These are phyloP conservation scores for Periconia sp. DNA, from an alignment of 2,329 filamentous ascomycete species.

Conservation along the genomic window DNA sequence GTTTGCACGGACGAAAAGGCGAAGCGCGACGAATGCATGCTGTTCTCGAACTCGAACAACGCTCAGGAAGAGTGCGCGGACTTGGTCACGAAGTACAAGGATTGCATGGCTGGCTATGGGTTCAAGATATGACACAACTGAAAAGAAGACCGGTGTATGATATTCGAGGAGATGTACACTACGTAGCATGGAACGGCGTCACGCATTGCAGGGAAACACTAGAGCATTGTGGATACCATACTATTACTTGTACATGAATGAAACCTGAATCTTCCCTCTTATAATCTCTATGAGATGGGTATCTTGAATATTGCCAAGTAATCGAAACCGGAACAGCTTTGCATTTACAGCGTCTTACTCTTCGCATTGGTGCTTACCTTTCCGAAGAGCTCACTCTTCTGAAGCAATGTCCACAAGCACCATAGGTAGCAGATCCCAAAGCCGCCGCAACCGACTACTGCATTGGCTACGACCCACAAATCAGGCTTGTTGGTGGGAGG, in stretches of 20 bases:
- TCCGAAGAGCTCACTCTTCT: constrained; percentile 60
- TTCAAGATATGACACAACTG: constrained; percentile 70
- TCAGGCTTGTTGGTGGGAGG: constrained; percentile 84
- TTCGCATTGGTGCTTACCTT: constrained; percentile 24
- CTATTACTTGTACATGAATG: constrained; percentile 29
- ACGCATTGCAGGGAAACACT: constrained; percentile 25
- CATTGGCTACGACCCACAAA: constrained; percentile 92
- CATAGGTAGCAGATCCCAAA: constrained; percentile 90
- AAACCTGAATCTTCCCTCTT: constrained; percentile 37
- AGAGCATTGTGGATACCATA: constrained; percentile 14
- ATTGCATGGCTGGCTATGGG: constrained; percentile 91
- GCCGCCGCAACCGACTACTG: constrained; percentile 81
- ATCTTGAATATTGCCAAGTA: constrained; percentile 19
- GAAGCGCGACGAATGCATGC: constrained; percentile 96
- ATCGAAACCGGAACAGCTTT: constrained; percentile 1
- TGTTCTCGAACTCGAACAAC: constrained; percentile 86
- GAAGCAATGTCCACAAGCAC: constrained; percentile 76
- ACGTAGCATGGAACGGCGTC: constrained; percentile 39
- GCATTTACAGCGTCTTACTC: constrained; percentile 48
- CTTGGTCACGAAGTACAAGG: constrained; percentile 83
- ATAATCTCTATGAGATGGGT: constrained; percentile 17
- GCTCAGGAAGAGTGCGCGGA: constrained; percentile 83
- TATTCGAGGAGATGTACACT: constrained; percentile 31
- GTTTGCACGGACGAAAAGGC: constrained; percentile 97
- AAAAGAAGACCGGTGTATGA: constrained; percentile 7